These are phyloP conservation scores for Paracamarosporium sp. DNA, from an alignment of 2,329 filamentous ascomycete species.

Conservation along the genomic window DNA sequence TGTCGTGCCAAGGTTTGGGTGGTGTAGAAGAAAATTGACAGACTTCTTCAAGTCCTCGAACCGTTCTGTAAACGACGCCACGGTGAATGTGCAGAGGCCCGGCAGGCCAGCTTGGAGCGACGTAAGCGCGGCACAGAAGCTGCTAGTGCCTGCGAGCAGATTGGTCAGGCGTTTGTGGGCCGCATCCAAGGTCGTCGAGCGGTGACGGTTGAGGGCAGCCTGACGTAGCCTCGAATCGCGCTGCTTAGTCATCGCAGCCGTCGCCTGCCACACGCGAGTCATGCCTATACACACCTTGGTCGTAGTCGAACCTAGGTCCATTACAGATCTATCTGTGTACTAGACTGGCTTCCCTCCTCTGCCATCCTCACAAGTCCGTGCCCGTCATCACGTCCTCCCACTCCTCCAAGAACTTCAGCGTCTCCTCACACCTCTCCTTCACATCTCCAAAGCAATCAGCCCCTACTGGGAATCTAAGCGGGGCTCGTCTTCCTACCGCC, in stretches of 20 bases:
- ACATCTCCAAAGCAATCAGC: not conserved
- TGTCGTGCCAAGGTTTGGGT: constrained; percentile 34
- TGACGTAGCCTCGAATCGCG: constrained; percentile 3
- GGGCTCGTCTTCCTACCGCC: not conserved
- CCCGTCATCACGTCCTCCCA: not conserved
- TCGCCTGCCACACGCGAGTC: not conserved
- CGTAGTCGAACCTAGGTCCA: too few relatives aligned
- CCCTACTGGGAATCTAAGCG: not conserved
- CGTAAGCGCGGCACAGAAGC: constrained; percentile 14
- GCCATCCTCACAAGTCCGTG: not conserved
- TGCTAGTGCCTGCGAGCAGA: constrained; percentile 8
- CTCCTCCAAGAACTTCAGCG: not conserved
- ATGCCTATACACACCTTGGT: too few relatives aligned
- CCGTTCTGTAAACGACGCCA: constrained; percentile 43
- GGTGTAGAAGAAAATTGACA: constrained; percentile 40
- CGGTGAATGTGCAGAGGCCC: constrained; percentile 28
- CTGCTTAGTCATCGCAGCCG: constrained; percentile 15
- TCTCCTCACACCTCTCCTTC: not conserved
- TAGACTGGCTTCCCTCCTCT: not conserved
- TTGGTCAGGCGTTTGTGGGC: constrained; percentile 13
- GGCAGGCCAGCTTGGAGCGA: constrained; percentile 8
- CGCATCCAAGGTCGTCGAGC: constrained; percentile 16
- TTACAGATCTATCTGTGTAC: too few relatives aligned
- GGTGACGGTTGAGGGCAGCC: constrained; percentile 11
- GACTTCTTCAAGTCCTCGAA: constrained; percentile 46